A percentile compares a stretch with the other conserved stretches of the same genome.
Evolutionary conservation across 176 grass and related monocot species (phyloP).

Genomic region (Areca catechu): DNA sequence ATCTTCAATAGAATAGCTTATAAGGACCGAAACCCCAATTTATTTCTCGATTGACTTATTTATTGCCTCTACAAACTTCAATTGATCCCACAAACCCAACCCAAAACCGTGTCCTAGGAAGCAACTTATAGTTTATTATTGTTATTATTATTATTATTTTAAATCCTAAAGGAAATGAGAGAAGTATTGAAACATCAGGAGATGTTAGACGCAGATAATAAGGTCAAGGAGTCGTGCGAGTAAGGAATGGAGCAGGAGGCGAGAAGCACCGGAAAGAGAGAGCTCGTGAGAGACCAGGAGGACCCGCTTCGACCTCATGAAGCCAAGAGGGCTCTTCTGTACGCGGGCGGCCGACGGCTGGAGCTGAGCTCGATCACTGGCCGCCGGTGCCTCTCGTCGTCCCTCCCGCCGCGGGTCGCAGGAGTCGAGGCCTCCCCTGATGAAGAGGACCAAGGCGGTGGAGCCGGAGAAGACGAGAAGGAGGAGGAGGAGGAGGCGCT

Average conservation of each 20-base stretch:
- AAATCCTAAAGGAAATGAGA: background rate
- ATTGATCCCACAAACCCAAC: no score
- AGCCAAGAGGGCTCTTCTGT: conserved; percentile 34
- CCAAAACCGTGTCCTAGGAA: no score
- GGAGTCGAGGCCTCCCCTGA: conserved; percentile 35
- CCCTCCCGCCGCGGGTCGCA: conserved; percentile 21
- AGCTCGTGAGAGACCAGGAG: conserved; percentile 92
- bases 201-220: no score
- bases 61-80: no score
- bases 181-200: no score
- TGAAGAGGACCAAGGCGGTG: conserved; percentile 40
- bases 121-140: no score
- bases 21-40: no score
- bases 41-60: no score
- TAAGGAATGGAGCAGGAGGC: background rate
- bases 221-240: no score
- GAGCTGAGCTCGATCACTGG: background rate
- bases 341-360: background rate
- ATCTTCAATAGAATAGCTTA: no score
- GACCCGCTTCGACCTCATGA: conserved; percentile 74
- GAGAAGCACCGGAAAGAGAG: conserved; percentile 76
- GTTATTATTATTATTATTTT: no score
- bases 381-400: background rate
- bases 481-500: conserved; percentile 37
- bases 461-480: conserved; percentile 34